Evolutionary conservation across 2,329 filamentous ascomycete species (phyloP).

Genomic region (Elsinoe ampelina): DNA sequence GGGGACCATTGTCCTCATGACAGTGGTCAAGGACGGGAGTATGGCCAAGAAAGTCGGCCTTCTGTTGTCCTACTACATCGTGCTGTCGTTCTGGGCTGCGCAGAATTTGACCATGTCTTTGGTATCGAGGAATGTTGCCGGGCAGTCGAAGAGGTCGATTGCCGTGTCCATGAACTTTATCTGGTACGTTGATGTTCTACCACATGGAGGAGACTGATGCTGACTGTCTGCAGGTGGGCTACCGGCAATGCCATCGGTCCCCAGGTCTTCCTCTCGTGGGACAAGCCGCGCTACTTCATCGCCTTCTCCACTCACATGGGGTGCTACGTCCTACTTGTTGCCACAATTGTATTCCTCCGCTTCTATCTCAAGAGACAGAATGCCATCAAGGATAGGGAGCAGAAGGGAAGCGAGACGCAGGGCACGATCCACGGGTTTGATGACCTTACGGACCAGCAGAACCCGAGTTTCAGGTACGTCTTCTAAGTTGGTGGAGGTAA

Average conservation of each 20-base stretch:
- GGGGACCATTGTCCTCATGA: conserved; percentile 65
- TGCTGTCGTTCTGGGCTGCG: conserved; percentile 67
- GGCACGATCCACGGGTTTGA: conserved; percentile 19
- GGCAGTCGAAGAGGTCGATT: conserved; percentile 63
- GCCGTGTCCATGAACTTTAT: conserved; percentile 62
- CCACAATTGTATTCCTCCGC: conserved; percentile 27
- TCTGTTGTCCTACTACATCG: conserved; percentile 66
- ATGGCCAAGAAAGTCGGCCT: conserved; percentile 55
- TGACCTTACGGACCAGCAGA: conserved; percentile 27
- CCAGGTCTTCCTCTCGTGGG: conserved; percentile 53
- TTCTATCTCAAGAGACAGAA: conserved; percentile 35
- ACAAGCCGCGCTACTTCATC: conserved; percentile 58
- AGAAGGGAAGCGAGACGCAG: conserved; percentile 20
- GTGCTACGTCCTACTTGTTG: conserved; percentile 48
- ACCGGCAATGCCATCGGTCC: conserved; percentile 59
- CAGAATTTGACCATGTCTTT: conserved; percentile 40
- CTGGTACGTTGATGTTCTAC: conserved; percentile 37
- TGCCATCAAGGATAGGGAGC: conserved; percentile 28
- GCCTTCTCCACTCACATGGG: conserved; percentile 61
- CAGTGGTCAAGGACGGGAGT: conserved; percentile 47
- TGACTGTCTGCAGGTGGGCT: conserved; percentile 32
- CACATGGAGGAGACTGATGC: neutral
- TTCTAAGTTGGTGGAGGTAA: neutral
- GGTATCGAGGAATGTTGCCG: conserved; percentile 60
- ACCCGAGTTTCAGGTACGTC: conserved; percentile 29